Evolutionary conservation across 352 stramenopile species (phyloP).

Genomic region (Globisporangium perplexum): DNA sequence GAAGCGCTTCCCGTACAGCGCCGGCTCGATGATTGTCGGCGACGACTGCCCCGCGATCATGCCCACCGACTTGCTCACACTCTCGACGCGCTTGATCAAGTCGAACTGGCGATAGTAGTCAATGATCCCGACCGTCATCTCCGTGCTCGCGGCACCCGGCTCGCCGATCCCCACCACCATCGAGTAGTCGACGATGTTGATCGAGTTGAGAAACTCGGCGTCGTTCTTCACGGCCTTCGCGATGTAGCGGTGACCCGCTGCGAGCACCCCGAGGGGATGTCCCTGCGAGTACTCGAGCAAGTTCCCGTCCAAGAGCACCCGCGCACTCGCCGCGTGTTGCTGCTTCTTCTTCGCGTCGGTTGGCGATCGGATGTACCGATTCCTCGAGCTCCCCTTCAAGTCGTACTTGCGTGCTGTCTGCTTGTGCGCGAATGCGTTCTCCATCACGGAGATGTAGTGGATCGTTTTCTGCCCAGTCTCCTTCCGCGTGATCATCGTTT

Average conservation of each 20-base stretch:
- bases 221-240: constrained; percentile 94
- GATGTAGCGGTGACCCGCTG: constrained; percentile 64
- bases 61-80: constrained; percentile 95
- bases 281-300: constrained; percentile 78
- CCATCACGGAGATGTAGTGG: constrained; percentile 92
- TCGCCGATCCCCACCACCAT: constrained; percentile 93
- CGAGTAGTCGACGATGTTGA: constrained; percentile 99
- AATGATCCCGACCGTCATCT: constrained; percentile 97
- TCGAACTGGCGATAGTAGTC: constrained; percentile 99
- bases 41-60: constrained; percentile 98
- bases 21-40: constrained; percentile 97
- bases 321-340: constrained; percentile 8
- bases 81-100: constrained; percentile 98
- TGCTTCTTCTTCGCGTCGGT: constrained; percentile 17
- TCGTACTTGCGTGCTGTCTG: constrained; percentile 95
- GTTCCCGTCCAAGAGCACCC: constrained; percentile 84
- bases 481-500: constrained; percentile 94
- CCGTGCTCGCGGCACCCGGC: constrained; percentile 19
- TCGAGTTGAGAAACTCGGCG: constrained; percentile 95
- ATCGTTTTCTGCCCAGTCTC: constrained; percentile 87
- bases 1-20: constrained; percentile 95
- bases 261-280: constrained; percentile 67
- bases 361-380: constrained; percentile 83
- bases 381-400: constrained; percentile 96
- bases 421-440: constrained; percentile 97